Conservation (phyloP, 2,329 filamentous ascomycete species). For the Thielaviopsis musarum region DNA sequence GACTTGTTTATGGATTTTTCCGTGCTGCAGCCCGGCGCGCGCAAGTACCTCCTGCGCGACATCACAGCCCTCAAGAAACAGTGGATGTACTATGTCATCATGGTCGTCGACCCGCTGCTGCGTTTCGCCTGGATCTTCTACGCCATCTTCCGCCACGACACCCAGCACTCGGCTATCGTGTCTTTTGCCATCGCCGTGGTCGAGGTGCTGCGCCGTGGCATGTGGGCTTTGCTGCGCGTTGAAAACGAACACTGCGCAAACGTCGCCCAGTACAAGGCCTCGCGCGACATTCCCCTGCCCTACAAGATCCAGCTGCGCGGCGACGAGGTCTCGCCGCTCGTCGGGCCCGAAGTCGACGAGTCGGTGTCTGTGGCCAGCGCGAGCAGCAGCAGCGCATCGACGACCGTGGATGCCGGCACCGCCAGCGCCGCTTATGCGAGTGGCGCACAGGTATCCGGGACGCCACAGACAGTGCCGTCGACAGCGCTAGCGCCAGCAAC, state of each 20-base stretch:
- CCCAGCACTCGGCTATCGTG: conserved; percentile 67
- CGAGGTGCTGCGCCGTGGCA: conserved; percentile 68
- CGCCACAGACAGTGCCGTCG: neutral
- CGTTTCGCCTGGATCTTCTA: conserved; percentile 94
- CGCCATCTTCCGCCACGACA: conserved; percentile 60
- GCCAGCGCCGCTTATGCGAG: neutral
- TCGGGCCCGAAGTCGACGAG: neutral
- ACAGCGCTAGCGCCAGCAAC: conserved; percentile 10
- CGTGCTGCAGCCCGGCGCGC: conserved; percentile 60
- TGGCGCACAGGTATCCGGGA: neutral
- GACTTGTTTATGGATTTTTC: conserved; percentile 95
- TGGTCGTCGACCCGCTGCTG: conserved; percentile 66
- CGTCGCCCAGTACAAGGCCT: conserved; percentile 77
- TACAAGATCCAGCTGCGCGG: conserved; percentile 41
- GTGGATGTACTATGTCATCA: conserved; percentile 77
- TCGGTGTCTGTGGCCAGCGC: conserved; percentile 3
- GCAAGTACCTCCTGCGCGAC: conserved; percentile 53
- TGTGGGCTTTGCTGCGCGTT: conserved; percentile 87
- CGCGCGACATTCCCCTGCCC: conserved; percentile 70
- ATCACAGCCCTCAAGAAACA: conserved; percentile 61
- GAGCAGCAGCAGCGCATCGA: no score
- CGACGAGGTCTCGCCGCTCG: conserved; percentile 7
- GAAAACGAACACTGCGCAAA: conserved; percentile 97
- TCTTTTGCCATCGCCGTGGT: conserved; percentile 65
- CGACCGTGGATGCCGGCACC: neutral